These are phyloP conservation scores for Leccinum subtestaceum DNA, from an alignment of 768 basidiomycete genomes.

Conservation along the genomic window DNA sequence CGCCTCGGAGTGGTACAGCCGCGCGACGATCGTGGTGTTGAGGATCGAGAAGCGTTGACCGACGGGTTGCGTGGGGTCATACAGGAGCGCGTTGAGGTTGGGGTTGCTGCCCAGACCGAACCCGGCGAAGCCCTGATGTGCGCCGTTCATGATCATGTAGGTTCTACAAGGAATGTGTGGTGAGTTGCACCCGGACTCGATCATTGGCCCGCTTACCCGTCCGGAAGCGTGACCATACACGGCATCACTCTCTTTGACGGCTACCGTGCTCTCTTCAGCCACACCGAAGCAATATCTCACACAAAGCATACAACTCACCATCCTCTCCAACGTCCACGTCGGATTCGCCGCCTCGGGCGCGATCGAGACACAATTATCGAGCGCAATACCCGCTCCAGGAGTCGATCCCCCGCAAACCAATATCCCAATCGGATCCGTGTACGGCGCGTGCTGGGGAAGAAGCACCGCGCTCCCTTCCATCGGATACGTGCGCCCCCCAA, in stretches of 20 bases:
- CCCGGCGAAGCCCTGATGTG: conserved; percentile 64
- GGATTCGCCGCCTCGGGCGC: conserved; percentile 60
- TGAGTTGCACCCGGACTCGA: neutral
- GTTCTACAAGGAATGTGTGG: conserved; percentile 50
- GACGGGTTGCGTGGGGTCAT: conserved; percentile 61
- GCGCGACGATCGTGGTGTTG: conserved; percentile 64
- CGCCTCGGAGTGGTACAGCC: conserved; percentile 78
- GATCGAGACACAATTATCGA: conserved; percentile 73
- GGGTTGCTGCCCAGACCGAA: conserved; percentile 68
- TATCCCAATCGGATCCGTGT: conserved; percentile 55
- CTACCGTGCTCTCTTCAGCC: conserved; percentile 31
- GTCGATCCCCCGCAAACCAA: conserved; percentile 78
- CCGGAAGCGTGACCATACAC: conserved; percentile 66
- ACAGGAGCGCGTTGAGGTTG: conserved; percentile 62
- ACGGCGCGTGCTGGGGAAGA: conserved; percentile 68
- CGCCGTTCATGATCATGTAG: conserved; percentile 74
- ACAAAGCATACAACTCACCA: conserved; percentile 54
- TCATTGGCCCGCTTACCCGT: conserved; percentile 18
- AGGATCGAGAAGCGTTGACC: conserved; percentile 65
- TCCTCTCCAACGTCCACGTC: conserved; percentile 72
- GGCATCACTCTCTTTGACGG: conserved; percentile 75
- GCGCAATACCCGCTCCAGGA: conserved; percentile 39
- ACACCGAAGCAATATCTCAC: conserved; percentile 22
- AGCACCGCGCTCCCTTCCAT: conserved; percentile 69
- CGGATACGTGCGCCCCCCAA: conserved; percentile 77